Percentiles rank a stretch among this genome's conserved stretches.
phyloP scores from a whole-genome alignment of 768 basidiomycete species.

The Leccinum ochraceum region DNA sequence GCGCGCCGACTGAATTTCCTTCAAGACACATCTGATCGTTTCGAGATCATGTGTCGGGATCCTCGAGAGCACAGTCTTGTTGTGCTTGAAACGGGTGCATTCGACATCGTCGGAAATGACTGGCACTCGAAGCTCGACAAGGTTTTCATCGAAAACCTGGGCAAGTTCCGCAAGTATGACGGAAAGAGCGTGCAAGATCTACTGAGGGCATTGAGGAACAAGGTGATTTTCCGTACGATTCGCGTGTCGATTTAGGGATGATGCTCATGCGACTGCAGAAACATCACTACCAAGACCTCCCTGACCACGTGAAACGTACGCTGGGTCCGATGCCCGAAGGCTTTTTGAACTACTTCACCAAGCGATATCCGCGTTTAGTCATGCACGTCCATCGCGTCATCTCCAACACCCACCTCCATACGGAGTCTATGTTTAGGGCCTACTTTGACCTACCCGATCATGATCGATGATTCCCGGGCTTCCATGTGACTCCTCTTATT shows the following conservation, averaged over 20 bases:
- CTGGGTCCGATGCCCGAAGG: constrained; percentile 92
- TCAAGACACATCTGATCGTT: constrained; percentile 97
- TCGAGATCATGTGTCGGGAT: constrained; percentile 96
- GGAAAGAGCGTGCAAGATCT: constrained; percentile 89
- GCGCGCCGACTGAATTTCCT: constrained; percentile 85
- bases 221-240: constrained; percentile 51
- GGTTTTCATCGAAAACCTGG: constrained; percentile 89
- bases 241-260: not conserved
- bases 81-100: constrained; percentile 70
- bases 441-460: constrained; percentile 79
- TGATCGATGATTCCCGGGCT: constrained; percentile 11
- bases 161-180: constrained; percentile 98
- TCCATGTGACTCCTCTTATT: not conserved
- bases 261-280: constrained; percentile 53
- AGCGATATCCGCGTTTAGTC: constrained; percentile 88
- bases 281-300: constrained; percentile 97
- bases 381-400: constrained; percentile 91
- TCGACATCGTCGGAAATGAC: constrained; percentile 79
- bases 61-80: constrained; percentile 78
- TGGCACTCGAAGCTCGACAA: constrained; percentile 89
- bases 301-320: constrained; percentile 85
- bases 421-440: constrained; percentile 87
- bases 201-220: constrained; percentile 90
- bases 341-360: constrained; percentile 90
- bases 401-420: constrained; percentile 63